A percentile compares a stretch with the other conserved stretches of the same genome.
Conservation (phyloP, 2,329 filamentous ascomycete species). For the Epichloe sibirici region DNA sequence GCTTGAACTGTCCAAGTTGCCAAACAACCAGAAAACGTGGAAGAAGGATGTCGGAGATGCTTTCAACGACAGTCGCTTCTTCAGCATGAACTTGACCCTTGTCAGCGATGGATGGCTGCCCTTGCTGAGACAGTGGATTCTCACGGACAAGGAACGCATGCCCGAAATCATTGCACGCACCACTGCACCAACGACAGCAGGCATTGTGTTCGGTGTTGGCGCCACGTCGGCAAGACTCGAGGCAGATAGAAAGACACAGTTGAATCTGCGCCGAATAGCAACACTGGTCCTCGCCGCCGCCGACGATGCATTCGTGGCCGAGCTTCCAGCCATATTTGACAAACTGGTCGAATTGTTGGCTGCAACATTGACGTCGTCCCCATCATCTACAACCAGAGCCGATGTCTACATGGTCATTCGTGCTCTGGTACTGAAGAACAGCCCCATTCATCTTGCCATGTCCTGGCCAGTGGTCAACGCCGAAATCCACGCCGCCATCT, state of each 20-base stretch:
- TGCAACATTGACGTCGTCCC: slow-evolving; percentile 78
- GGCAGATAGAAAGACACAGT: slow-evolving; percentile 83
- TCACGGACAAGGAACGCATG: slow-evolving; percentile 80
- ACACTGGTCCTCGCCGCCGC: slow-evolving; percentile 66
- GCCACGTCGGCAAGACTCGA: slow-evolving; percentile 89
- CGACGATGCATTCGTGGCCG: slow-evolving; percentile 67
- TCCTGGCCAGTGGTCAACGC: slow-evolving; percentile 86
- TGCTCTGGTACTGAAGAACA: slow-evolving; percentile 67
- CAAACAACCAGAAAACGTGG: slow-evolving; percentile 77
- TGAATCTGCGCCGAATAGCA: slow-evolving; percentile 74
- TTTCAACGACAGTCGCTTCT: slow-evolving; percentile 82
- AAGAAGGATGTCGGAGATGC: slow-evolving; percentile 86
- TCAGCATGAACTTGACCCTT: slow-evolving; percentile 53
- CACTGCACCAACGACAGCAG: slow-evolving; percentile 76
- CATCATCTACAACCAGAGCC: slow-evolving; percentile 76
- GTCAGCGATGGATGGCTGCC: slow-evolving; percentile 69
- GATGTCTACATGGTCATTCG: slow-evolving; percentile 85
- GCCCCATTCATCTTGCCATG: slow-evolving; percentile 64
- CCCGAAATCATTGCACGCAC: slow-evolving; percentile 69
- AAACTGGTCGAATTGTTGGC: slow-evolving; percentile 77
- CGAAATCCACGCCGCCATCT: slow-evolving; percentile 70
- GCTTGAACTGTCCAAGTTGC: slow-evolving; percentile 62
- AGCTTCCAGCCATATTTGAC: slow-evolving; percentile 62
- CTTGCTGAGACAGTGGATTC: slow-evolving; percentile 70
- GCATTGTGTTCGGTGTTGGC: slow-evolving; percentile 97